Base-by-base conservation (phyloP, 345 rosid genomes). In the Murraya paniculata region DNA sequence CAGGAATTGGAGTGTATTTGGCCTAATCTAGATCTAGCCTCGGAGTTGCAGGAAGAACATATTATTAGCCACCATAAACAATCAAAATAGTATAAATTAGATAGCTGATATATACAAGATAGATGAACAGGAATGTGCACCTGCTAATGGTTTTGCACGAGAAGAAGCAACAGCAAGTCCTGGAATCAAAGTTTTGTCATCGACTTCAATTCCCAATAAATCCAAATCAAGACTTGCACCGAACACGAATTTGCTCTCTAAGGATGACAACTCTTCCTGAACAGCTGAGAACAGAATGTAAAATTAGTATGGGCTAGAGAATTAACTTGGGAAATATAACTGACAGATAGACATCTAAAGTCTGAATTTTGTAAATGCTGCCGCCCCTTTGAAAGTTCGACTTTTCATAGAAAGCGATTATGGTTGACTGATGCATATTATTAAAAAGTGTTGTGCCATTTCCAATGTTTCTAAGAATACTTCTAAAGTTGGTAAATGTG, bases 121-220 rank as follows among this genome's bases (percentile, higher is more conserved):
- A 65, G 66, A 11, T 45, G 56, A 36, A 83, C 55, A 57, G 82
- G 74, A 55, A 74, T 67, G 64, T 65, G 71, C 24, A 93, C 99
- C 99, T 84, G 97, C 98, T 45, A 95, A 83, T 53, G 97, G 96
- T 84, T 91, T 84, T 50, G 98, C 99, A 36, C 97, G 91, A 33
- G 97, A 90, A 77, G 98, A 83, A 77, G 98, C 93, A 77, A 95
- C 99, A 30, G 99, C 88, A 68, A 95, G 90, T 77, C 99, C 98
- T 6, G 99, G 98, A 81, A 95, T 90, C 86, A 91, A 73, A 25
- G 97, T 89, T 68, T 84, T 82, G 7, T 92, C 94, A 75, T 85
- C 89, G 1, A 96, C 86, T 82, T 93, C 97, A 78, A 93, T 88
- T 70, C 99, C 99, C 75, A 96, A 79, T 24, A 96, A 85, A 86